These are phyloP conservation scores for Colletotrichum higginsianum DNA, from an alignment of 2,329 filamentous ascomycete species.

Conservation along the genomic window DNA sequence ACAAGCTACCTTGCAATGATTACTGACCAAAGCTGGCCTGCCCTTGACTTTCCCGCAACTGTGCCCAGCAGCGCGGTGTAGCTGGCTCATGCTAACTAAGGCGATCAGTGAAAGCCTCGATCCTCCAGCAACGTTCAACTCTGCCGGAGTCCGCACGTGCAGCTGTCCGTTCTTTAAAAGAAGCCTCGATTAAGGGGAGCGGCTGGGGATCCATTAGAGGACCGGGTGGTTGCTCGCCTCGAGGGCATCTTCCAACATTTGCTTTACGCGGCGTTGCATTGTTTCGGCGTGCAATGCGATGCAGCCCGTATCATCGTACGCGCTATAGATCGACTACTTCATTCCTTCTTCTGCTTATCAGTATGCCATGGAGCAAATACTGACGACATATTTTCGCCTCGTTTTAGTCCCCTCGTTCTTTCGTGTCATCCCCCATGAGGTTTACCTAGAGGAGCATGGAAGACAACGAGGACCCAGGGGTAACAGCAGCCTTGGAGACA, in stretches of 20 bases:
- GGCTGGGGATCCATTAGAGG: not conserved
- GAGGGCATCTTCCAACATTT: not conserved
- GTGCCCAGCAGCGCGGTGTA: not conserved
- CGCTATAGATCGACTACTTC: not conserved
- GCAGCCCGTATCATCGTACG: slow-evolving; percentile 12
- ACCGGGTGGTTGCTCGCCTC: not conserved
- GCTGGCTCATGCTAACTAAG: not conserved
- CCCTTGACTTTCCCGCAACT: not conserved
- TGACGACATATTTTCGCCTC: not conserved
- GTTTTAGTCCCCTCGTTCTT: not conserved
- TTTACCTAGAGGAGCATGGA: not conserved
- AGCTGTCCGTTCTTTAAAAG: not conserved
- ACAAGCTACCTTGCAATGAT: not conserved
- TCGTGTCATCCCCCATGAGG: not conserved
- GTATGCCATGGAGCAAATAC: not conserved
- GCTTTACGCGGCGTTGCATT: slow-evolving; percentile 11
- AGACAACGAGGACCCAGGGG: not conserved
- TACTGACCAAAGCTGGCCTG: not conserved
- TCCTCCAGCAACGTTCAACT: not conserved
- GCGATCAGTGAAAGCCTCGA: not conserved
- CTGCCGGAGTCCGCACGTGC: not conserved
- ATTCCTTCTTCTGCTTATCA: not conserved
- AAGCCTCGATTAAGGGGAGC: not conserved
- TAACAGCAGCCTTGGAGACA: too few relatives aligned
- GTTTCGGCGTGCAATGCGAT: not conserved